Evolutionary conservation across 495 filamentous ascomycete genomes (phyloP).

Genomic region (Annulohypoxylon stygium): DNA sequence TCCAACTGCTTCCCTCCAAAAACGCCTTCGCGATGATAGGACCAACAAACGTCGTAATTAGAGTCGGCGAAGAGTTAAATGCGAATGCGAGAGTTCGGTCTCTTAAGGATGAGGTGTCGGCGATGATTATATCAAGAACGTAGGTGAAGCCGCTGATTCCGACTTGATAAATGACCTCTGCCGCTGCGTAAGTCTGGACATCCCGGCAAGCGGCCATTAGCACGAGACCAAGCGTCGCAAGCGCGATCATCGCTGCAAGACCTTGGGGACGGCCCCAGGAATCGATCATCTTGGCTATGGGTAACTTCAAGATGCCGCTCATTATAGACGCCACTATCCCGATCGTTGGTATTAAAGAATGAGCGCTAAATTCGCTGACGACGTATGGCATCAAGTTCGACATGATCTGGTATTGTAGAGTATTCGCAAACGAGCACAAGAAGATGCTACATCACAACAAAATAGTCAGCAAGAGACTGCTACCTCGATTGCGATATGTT

Average conservation of each 20-base stretch:
- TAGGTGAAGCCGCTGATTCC: slow-evolving; percentile 67
- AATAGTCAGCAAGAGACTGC: slow-evolving; percentile 30
- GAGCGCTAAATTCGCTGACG: slow-evolving; percentile 61
- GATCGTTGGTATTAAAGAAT: slow-evolving; percentile 64
- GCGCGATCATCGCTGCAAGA: slow-evolving; percentile 55
- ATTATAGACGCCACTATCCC: slow-evolving; percentile 67
- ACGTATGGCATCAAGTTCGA: slow-evolving; percentile 61
- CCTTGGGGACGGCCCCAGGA: slow-evolving; percentile 70
- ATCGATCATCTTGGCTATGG: slow-evolving; percentile 75
- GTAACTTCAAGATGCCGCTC: slow-evolving; percentile 71
- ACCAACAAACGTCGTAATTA: slow-evolving; percentile 67
- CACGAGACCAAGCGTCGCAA: slow-evolving; percentile 60
- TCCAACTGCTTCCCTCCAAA: slow-evolving; percentile 60
- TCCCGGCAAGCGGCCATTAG: slow-evolving; percentile 66
- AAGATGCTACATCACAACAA: slow-evolving; percentile 53
- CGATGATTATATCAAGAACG: slow-evolving; percentile 69
- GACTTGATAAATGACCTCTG: slow-evolving; percentile 68
- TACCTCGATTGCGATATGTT: slow-evolving; percentile 12
- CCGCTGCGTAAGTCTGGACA: slow-evolving; percentile 64
- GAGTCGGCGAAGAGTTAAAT: slow-evolving; percentile 68
- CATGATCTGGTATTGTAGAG: slow-evolving; percentile 59
- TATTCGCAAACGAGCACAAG: slow-evolving; percentile 62
- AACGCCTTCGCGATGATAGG: slow-evolving; percentile 55
- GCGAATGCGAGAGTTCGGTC: slow-evolving; percentile 70
- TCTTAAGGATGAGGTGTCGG: slow-evolving; percentile 69